A percentile compares a stretch with the other conserved stretches of the same genome.
Evolutionary conservation across 75 land plant genomes (phyloP).

Genomic region (Chamaecyparis obtusa): DNA sequence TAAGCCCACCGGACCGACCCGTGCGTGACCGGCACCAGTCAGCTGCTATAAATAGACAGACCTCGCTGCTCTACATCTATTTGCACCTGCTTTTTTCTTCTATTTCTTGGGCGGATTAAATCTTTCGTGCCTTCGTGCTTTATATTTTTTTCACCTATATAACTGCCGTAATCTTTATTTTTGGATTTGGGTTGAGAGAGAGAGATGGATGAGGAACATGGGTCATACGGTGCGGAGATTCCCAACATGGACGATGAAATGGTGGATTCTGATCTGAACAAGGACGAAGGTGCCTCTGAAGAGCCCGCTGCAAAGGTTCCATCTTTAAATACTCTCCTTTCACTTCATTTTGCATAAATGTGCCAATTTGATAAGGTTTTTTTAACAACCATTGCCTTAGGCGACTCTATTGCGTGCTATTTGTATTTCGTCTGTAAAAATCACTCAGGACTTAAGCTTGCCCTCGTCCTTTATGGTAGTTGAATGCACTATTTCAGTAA

Average conservation of each 20-base stretch:
- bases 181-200: neutral
- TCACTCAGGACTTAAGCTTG: neutral
- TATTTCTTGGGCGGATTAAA: neutral
- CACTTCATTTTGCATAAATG: neutral
- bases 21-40: neutral
- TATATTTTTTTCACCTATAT: neutral
- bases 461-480: neutral
- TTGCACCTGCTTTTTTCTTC: neutral
- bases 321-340: neutral
- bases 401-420: too few species aligned
- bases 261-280: neutral
- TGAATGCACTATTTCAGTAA: neutral
- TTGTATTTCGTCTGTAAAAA: neutral
- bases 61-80: neutral
- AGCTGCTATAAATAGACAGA: neutral
- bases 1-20: neutral
- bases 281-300: slow-evolving; percentile 11
- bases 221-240: slow-evolving; percentile 8
- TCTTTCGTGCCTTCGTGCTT: neutral
- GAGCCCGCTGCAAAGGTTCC: slow-evolving; percentile 2
- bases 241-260: slow-evolving; percentile 12
- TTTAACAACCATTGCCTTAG: neutral
- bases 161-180: neutral
- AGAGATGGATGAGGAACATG: slow-evolving; percentile 8
- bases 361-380: neutral